Base-by-base conservation (phyloP, 495 filamentous ascomycete species). In the Neurospora sp. region DNA sequence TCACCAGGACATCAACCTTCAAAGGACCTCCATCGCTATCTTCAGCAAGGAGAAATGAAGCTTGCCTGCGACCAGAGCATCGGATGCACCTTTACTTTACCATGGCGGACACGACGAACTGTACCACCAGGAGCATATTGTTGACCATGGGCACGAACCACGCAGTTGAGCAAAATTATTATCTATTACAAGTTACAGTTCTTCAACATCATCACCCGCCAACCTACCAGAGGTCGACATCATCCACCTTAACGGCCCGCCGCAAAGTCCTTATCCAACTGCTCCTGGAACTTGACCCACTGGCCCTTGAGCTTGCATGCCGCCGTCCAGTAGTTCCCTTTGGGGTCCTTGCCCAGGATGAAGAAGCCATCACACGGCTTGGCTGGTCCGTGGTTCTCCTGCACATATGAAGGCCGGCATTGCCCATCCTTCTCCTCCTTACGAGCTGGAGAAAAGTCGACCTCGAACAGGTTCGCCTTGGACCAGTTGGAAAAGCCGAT, bases 301-400 rank as follows among this genome's bases (percentile, higher is more conserved):
- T 78, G 73, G 1, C 80, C 77, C 71, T 72, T 78, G 20, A 76
- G 70, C 77, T 83, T 76, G 70, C 75, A 82, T 8, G 82, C 82
- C 2, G 77, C 75, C 8, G 83, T 72, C 86, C 84, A 86, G 68
- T 85, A 88, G 74, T 87, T 86, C 2, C 84, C 86, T 39, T 81
- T 80, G 16, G 74, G 76, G 73, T 87, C 85, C 76, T 86, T 85
- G 1, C 86, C 86, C 11, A 87, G 70, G 31, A 87, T 81, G 39
- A 80, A 76, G 75, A 82, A 80, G 53, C 79, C 81, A 68, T 81
- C 74, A 42, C 73, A 72, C 7, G 75, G 74, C 31, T 79, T 79
- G 68, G 79, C 71, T 8, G 78, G 76, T 7, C 74, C 75, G 27
- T 81, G 81, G 69, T 78, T 82, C 22, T 79, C 77, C 73, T 82